Base-by-base conservation (phyloP, 768 basidiomycete species). In the Agaricus sinodeliciosus region DNA sequence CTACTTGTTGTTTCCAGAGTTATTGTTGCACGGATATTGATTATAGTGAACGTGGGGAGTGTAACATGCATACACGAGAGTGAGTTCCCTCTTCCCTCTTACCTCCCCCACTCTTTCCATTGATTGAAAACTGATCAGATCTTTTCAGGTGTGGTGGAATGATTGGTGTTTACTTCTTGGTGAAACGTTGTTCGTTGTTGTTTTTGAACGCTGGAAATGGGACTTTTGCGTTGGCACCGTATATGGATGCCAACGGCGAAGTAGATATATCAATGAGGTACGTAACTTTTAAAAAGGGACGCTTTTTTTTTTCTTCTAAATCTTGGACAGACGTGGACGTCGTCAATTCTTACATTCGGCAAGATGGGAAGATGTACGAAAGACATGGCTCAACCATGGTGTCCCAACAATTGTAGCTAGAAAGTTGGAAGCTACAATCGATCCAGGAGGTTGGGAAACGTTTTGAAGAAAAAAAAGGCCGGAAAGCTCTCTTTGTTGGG, bases 41-140 rank as follows among this genome's bases (percentile, higher is more conserved):
- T 26, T 81, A 84, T 40, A 76, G 73, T 15, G 72, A 76, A 13
- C 72, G 85, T 22, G 96, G 95, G 26, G 95, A 99, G 63, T 97
- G 94, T 66, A 99, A 97, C 65, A 81, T 89, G 76, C 96, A 98
- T 64, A 90, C 87, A 47, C 77, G 93, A 78, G 87, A 90, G 95
- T 96, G 63, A 63, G 93, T 84, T 6, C 28, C 31, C 11, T 31
- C 28, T 28, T 28, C 31, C 31, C 6, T 31, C 11, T 31, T 31
- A 31, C 31, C 31, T 11, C 31, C 6, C 6, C 31, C 31, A 11
- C 31, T 8, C 2, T 31, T 8, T 31, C 6, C 2, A 31, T 8
- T 31, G 7, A 31, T 8, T 31, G 3, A 31, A 31, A 31, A 8
- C 11, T 22, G 22, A 22, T 31, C 41, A 51, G 44, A 40, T 40